A percentile compares a stretch with the other conserved stretches of the same genome.
Evolutionary conservation across 805 yeast genomes (phyloP).

Genomic region (Naumovozyma baii): DNA sequence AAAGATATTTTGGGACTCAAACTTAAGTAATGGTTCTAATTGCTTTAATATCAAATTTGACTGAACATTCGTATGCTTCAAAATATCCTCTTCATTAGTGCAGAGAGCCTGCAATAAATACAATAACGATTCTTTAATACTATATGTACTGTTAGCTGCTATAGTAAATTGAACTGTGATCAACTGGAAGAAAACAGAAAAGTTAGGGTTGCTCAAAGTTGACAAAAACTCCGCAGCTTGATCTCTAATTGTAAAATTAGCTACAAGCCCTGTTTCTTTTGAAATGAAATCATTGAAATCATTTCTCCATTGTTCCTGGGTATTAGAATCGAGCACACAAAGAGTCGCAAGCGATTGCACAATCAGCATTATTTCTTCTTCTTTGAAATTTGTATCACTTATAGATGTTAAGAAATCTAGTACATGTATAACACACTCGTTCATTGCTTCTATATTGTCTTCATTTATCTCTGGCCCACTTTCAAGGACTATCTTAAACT

Average conservation of each 20-base stretch:
- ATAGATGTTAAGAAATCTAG: slow-evolving; percentile 17
- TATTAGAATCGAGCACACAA: slow-evolving; percentile 35
- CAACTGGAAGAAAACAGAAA: not conserved
- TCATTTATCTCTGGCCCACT: not conserved
- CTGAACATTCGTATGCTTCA: slow-evolving; percentile 2
- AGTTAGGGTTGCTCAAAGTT: slow-evolving; percentile 33
- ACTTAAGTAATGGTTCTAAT: slow-evolving; percentile 6
- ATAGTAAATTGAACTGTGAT: not conserved
- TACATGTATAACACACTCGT: slow-evolving; percentile 16
- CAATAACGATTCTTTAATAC: slow-evolving; percentile 17
- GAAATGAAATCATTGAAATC: slow-evolving; percentile 67
- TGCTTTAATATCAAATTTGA: not conserved
- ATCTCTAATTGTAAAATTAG: slow-evolving; percentile 49
- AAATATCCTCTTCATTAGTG: slow-evolving; percentile 15
- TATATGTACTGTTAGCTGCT: no score
- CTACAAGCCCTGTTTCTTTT: slow-evolving; percentile 60
- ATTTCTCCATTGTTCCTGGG: slow-evolving; percentile 39
- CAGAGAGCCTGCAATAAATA: slow-evolving; percentile 17
- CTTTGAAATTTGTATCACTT: slow-evolving; percentile 4
- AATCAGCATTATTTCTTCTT: slow-evolving; percentile 10
- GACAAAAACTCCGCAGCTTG: slow-evolving; percentile 48
- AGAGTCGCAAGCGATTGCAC: slow-evolving; percentile 30
- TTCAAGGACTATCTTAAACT: slow-evolving; percentile 1
- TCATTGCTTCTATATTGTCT: slow-evolving; percentile 6
- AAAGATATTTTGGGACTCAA: slow-evolving; percentile 26